These are phyloP conservation scores for Epichloe glyceriae DNA, from an alignment of 2,329 filamentous ascomycete species.

Conservation along the genomic window DNA sequence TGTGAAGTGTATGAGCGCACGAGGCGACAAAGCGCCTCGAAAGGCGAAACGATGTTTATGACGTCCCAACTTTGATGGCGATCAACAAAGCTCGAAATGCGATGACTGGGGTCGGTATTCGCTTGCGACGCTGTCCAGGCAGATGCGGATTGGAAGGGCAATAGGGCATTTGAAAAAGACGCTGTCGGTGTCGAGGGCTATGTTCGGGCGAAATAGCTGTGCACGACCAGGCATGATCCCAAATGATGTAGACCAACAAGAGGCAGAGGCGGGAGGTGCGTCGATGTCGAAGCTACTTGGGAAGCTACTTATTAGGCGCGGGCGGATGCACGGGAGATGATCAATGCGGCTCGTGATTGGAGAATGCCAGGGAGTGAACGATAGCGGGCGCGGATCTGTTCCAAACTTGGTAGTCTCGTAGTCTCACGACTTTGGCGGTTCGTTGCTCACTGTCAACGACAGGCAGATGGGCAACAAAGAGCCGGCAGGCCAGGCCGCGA, in stretches of 20 bases:
- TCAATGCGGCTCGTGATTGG: slow-evolving; percentile 5
- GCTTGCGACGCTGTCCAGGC: not conserved
- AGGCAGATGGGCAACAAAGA: not conserved
- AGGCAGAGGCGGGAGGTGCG: not conserved
- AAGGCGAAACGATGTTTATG: not conserved
- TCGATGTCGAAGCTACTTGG: not conserved
- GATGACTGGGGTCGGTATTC: not conserved
- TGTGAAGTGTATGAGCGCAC: slow-evolving; percentile 16
- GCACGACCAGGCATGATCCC: slow-evolving; percentile 3
- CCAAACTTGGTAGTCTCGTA: not conserved
- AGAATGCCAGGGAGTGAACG: not conserved
- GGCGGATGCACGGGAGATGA: not conserved
- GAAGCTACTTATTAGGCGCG: not conserved
- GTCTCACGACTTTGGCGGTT: not conserved
- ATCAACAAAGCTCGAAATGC: not conserved
- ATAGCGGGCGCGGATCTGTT: not conserved
- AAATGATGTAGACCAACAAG: not conserved
- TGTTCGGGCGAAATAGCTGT: not conserved
- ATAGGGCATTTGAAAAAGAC: slow-evolving; percentile 1
- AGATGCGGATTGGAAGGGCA: not conserved
- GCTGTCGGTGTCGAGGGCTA: not conserved
- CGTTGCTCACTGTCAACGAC: not conserved
- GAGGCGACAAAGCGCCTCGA: slow-evolving; percentile 12
- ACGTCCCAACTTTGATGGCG: not conserved
- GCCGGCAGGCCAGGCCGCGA: not conserved